phyloP scores from a whole-genome alignment of 176 grass and related monocot species.

The Tuctoria greenei region DNA sequence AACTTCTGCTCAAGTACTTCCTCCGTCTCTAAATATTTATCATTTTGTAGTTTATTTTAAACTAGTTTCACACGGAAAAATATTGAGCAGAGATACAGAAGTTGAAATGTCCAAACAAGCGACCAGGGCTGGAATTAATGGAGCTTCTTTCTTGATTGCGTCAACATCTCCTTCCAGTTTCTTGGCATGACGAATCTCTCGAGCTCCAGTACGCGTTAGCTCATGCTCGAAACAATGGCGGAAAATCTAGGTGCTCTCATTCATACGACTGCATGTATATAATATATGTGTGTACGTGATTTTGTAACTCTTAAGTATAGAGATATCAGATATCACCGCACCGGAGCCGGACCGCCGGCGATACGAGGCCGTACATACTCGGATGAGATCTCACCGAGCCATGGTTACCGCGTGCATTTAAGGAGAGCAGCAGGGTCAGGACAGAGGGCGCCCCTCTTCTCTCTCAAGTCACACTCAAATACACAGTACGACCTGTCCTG shows the following conservation, averaged over 20 bases:
- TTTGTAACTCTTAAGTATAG: background rate
- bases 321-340: background rate
- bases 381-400: background rate
- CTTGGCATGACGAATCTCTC: background rate
- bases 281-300: background rate
- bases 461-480: slow-evolving; percentile 54
- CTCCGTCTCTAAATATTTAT: too few species aligned
- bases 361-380: background rate
- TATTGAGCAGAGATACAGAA: too few species aligned
- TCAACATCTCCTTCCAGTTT: background rate
- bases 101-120: too few species aligned
- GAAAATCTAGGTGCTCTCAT: slow-evolving; percentile 2
- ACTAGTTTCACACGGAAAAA: background rate
- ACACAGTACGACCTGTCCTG: slow-evolving; percentile 36
- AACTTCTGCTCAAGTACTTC: background rate
- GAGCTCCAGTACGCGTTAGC: background rate
- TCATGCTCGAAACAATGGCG: background rate
- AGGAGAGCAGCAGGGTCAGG: background rate
- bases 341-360: background rate
- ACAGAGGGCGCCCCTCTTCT: slow-evolving; percentile 3
- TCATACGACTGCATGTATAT: slow-evolving; percentile 15
- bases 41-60: too few species aligned
- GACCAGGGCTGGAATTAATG: background rate
- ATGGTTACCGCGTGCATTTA: slow-evolving; percentile 28
- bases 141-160: background rate